Conservation (phyloP, 768 basidiomycete species). For the Tephrocybe sp. region DNA sequence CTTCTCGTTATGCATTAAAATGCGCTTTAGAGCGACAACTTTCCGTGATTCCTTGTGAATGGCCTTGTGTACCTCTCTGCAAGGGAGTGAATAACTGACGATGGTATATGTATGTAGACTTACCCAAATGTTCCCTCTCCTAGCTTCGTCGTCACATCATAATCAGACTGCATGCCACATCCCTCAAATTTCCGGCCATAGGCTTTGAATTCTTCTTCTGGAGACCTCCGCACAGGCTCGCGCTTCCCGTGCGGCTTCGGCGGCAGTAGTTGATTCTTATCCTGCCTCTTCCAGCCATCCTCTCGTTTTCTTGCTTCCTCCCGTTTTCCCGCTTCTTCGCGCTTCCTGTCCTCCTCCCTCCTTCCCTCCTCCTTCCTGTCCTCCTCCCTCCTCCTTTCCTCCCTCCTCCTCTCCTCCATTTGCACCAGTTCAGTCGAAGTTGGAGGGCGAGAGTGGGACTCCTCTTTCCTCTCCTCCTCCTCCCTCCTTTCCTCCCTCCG, state of each 20-base stretch:
- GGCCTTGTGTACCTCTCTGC: slow-evolving; percentile 90
- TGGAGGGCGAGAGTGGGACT: slow-evolving; percentile 26
- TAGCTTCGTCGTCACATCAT: slow-evolving; percentile 81
- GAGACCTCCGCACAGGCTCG: slow-evolving; percentile 47
- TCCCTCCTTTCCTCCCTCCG: not conserved
- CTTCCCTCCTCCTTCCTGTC: slow-evolving; percentile 1
- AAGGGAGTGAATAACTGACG: slow-evolving; percentile 8
- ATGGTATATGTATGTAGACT: slow-evolving; percentile 27
- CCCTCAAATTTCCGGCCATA: slow-evolving; percentile 72
- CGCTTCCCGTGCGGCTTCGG: slow-evolving; percentile 35
- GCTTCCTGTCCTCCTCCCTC: not conserved
- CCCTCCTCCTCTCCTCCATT: not conserved
- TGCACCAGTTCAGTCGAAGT: slow-evolving; percentile 12
- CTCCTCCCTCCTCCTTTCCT: not conserved
- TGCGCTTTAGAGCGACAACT: slow-evolving; percentile 87
- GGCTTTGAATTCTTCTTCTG: slow-evolving; percentile 63
- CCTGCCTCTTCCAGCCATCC: slow-evolving; percentile 9
- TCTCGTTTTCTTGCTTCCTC: not conserved
- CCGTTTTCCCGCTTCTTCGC: not conserved
- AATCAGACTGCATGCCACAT: slow-evolving; percentile 72
- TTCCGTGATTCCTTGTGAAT: slow-evolving; percentile 59
- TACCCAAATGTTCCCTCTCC: slow-evolving; percentile 98
- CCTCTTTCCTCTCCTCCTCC: slow-evolving; percentile 6
- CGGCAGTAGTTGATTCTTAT: slow-evolving; percentile 23
- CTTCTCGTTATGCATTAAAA: slow-evolving; percentile 94